Base-by-base conservation (phyloP, 2,329 filamentous ascomycete genomes). In the Ophiostoma piceae region DNA sequence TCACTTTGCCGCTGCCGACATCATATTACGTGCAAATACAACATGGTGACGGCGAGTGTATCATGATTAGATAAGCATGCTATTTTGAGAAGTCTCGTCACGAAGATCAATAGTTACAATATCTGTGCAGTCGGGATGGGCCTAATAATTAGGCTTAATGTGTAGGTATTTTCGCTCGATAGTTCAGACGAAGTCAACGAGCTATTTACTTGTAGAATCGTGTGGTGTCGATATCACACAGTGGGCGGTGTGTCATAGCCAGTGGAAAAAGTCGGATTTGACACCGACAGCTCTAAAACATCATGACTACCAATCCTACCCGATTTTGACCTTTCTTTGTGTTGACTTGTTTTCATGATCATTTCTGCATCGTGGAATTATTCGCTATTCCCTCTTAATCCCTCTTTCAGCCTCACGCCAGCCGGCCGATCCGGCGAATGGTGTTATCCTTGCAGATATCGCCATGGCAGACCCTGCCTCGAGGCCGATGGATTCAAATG, bases 241-340 rank as follows among this genome's bases (percentile, higher is more conserved):
- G 32, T 66, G 9, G 64, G 64, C 35, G 64, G 37, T 66, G 47
- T 66, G 37, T 39, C 66, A 66, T 51, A 35, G 26, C 66, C 68
- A 69, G 65, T 69, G 47, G 22, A 57, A n/a, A 64, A 64, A 64
- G 60, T 64, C 14, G 60, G 16, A 14, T 14, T 43, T 14, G 41
- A 19, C 41, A 16, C 14, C 41, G 14, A 16, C 41, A 43, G 41
- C 37, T 9, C 8, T 11, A 39, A 5, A 14, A 43, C 12, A 43
- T 43, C 41, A 43, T 14, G 41, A 43, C 41, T 43, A 43, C 5
- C 41, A 43, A 43, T 43, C 16, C 41, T 43, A 43, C 41, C 41
- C 41, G 41, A 14, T 14, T 43, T 29, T 29, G 26, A 29, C 26
- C 26, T 29, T 29, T 29, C 26, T 29, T 29, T 29, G 26, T 29